A percentile compares a stretch with the other conserved stretches of the same genome.
Conservation (phyloP, 345 rosid genomes). For the Viola odorata region DNA sequence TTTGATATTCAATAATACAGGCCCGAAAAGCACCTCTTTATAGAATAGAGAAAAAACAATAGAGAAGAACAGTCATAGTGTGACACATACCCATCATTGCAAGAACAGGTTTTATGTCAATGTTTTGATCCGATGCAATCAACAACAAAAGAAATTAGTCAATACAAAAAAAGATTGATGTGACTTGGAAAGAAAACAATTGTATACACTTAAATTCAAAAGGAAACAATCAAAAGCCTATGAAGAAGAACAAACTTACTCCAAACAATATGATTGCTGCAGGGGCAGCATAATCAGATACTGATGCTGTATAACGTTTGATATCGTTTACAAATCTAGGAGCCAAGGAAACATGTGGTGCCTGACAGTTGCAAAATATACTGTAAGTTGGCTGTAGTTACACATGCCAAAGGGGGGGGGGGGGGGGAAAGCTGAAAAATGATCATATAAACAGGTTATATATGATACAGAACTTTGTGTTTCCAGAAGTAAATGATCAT, state of each 20-base stretch:
- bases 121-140: conserved; percentile 23
- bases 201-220: not conserved
- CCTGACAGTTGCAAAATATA: conserved; percentile 11
- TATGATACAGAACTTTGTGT: not conserved
- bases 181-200: not conserved
- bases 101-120: conserved; percentile 27
- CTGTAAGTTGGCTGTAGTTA: not conserved
- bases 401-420: too few relatives aligned
- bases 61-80: not conserved
- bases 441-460: not conserved
- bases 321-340: conserved; percentile 33
- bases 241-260: conserved; percentile 20
- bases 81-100: conserved; percentile 31
- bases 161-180: not conserved
- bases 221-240: not conserved
- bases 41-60: too few relatives aligned
- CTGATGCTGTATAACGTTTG: conserved; percentile 16
- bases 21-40: too few relatives aligned
- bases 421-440: not conserved
- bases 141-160: conserved; percentile 9
- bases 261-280: conserved; percentile 39
- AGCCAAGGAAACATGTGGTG: conserved; percentile 13
- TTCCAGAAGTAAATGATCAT: not conserved
- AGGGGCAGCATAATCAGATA: conserved; percentile 26
- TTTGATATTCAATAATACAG: too few relatives aligned